These are phyloP conservation scores for Phytophthora chlamydospora DNA, from an alignment of 352 stramenopile species.

Conservation along the genomic window DNA sequence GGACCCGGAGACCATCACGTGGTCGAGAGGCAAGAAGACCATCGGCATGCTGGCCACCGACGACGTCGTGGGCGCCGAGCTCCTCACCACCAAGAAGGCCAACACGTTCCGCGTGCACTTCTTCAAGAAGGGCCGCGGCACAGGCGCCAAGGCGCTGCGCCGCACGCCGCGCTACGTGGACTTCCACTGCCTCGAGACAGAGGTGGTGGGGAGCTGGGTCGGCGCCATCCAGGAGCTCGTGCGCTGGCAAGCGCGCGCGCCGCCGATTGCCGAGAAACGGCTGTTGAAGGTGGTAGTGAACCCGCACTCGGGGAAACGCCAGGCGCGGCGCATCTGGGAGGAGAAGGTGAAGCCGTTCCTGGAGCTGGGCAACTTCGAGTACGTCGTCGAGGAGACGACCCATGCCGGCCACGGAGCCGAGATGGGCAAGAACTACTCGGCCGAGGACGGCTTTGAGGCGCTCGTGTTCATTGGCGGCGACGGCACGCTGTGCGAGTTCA, in stretches of 20 bases:
- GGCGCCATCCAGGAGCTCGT: conserved; percentile 79
- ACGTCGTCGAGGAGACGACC: conserved; percentile 77
- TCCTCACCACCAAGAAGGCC: conserved; percentile 41
- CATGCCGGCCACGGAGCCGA: conserved; percentile 75
- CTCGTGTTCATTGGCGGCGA: conserved; percentile 83
- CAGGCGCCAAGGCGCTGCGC: conserved; percentile 61
- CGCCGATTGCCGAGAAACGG: conserved; percentile 70
- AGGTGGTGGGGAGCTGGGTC: conserved; percentile 62
- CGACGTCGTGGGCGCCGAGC: conserved; percentile 75
- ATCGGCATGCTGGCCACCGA: conserved; percentile 67
- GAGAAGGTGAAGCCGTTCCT: conserved; percentile 82
- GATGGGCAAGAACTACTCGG: conserved; percentile 76
- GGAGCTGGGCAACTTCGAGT: conserved; percentile 78
- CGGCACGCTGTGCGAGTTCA: conserved; percentile 82
- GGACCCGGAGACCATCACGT: conserved; percentile 66
- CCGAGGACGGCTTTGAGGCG: conserved; percentile 79
- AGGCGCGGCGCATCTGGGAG: conserved; percentile 68
- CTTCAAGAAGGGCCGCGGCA: conserved; percentile 71
- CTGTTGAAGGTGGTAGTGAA: conserved; percentile 85
- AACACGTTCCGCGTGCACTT: conserved; percentile 72
- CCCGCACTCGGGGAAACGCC: conserved; percentile 76
- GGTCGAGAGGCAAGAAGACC: conserved; percentile 55
- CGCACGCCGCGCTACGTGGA: conserved; percentile 57
- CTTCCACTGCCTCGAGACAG: conserved; percentile 50
- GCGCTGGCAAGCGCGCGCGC: conserved; percentile 78